These are phyloP conservation scores for Hymenoscyphus salicellus DNA, from an alignment of 2,329 filamentous ascomycete species.

Conservation along the genomic window DNA sequence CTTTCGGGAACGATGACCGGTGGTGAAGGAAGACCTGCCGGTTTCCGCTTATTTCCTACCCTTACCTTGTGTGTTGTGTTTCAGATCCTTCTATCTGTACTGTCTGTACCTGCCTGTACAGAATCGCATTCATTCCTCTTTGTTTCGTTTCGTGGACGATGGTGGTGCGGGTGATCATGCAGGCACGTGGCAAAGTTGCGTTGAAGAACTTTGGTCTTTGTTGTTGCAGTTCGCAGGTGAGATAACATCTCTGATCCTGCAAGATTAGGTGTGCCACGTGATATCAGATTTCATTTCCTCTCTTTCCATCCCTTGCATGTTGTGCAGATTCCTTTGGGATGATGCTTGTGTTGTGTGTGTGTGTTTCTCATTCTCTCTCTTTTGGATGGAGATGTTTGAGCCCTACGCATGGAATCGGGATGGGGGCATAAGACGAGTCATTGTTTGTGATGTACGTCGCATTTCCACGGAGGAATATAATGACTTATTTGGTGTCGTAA, in stretches of 20 bases:
- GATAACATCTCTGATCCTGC: constrained; percentile 7
- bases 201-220: not conserved
- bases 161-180: not conserved
- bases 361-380: not conserved
- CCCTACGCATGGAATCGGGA: not conserved
- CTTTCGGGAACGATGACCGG: not conserved
- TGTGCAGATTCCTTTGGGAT: constrained; percentile 2
- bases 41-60: not conserved
- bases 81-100: constrained; percentile 10
- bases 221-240: constrained; percentile 9
- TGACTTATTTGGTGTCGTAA: too few relatives aligned
- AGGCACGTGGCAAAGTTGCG: not conserved
- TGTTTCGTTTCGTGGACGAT: constrained; percentile 9
- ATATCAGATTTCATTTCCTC: not conserved
- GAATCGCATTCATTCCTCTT: constrained; percentile 8
- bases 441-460: too few relatives aligned
- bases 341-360: not conserved
- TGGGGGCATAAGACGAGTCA: not conserved
- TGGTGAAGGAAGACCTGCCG: not conserved
- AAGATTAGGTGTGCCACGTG: constrained; percentile 7
- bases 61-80: not conserved
- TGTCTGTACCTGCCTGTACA: not conserved
- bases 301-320: not conserved
- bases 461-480: not conserved
- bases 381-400: not conserved